Conservation (phyloP, 495 filamentous ascomycete genomes). For the Tuber magnatum region DNA sequence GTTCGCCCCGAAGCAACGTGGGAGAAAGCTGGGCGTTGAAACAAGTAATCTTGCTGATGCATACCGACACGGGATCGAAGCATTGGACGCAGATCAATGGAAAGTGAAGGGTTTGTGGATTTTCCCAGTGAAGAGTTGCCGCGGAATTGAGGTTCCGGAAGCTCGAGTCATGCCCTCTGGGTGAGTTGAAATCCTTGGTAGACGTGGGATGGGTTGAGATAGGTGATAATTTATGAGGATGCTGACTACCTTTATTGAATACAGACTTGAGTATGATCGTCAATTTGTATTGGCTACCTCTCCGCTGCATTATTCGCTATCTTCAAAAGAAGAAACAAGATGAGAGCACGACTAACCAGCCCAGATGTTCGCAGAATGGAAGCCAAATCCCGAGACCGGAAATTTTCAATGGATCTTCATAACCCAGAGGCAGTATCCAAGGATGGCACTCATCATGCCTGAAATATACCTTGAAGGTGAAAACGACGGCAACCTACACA, state of each 20-base stretch:
- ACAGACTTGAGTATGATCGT: slow-evolving; percentile 65
- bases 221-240: background rate
- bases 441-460: slow-evolving; percentile 63
- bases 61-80: slow-evolving; percentile 35
- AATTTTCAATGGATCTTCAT: slow-evolving; percentile 65
- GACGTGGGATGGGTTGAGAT: background rate
- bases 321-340: no score
- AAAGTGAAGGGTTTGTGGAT: slow-evolving; percentile 73
- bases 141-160: slow-evolving; percentile 63
- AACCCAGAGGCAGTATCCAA: slow-evolving; percentile 68
- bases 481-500: slow-evolving; percentile 41
- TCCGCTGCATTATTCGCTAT: no score
- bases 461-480: slow-evolving; percentile 48
- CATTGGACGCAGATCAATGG: slow-evolving; percentile 41
- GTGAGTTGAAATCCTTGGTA: slow-evolving; percentile 5
- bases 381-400: slow-evolving; percentile 8
- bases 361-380: slow-evolving; percentile 37
- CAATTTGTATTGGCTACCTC: slow-evolving; percentile 52
- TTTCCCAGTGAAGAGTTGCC: slow-evolving; percentile 84
- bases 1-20: background rate
- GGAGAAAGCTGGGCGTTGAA: slow-evolving; percentile 16
- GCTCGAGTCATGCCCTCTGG: slow-evolving; percentile 64
- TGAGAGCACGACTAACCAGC: background rate
- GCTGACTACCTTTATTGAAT: background rate
- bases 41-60: slow-evolving; percentile 40